A percentile compares a stretch with the other conserved stretches of the same genome.
Evolutionary conservation across 176 grass and related monocot species (phyloP).

Genomic region (Aegilops umbellulata): DNA sequence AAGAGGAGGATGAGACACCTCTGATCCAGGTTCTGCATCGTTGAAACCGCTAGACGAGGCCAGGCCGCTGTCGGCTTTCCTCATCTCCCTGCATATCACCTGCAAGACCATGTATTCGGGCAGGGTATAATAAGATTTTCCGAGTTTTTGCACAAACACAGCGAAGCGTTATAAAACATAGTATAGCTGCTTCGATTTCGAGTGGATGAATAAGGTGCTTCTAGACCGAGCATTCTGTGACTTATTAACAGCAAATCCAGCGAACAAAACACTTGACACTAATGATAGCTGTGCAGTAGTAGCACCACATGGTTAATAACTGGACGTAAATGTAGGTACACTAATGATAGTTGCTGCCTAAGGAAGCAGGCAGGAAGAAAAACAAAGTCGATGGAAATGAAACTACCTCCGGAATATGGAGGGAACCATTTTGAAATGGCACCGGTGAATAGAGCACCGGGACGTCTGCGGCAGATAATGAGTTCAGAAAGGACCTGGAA

Average conservation of each 20-base stretch:
- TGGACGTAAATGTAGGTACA: neutral
- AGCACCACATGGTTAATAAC: neutral
- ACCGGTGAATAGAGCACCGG: constrained; percentile 70
- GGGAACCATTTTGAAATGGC: constrained; percentile 73
- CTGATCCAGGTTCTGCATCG: constrained; percentile 24
- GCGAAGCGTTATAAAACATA: neutral
- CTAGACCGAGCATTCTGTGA: neutral
- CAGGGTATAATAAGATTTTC: neutral
- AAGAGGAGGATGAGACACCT: neutral
- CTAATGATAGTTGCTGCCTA: neutral
- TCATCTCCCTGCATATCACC: constrained; percentile 92
- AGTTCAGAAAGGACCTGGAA: constrained; percentile 60
- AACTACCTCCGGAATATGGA: constrained; percentile 68
- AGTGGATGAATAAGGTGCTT: neutral
- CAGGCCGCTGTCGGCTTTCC: constrained; percentile 55
- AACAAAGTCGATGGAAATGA: neutral
- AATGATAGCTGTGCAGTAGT: neutral
- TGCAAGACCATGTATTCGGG: constrained; percentile 10
- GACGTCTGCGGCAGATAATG: constrained; percentile 65
- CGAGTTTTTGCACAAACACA: too few species aligned
- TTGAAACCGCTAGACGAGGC: constrained; percentile 28
- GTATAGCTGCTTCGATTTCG: neutral
- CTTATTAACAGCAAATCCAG: neutral
- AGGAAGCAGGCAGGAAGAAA: neutral
- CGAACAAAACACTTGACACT: neutral